Evolutionary conservation across 1,284 basidiomycete species (phyloP).

Genomic region (Leucoagaricus sp.): DNA sequence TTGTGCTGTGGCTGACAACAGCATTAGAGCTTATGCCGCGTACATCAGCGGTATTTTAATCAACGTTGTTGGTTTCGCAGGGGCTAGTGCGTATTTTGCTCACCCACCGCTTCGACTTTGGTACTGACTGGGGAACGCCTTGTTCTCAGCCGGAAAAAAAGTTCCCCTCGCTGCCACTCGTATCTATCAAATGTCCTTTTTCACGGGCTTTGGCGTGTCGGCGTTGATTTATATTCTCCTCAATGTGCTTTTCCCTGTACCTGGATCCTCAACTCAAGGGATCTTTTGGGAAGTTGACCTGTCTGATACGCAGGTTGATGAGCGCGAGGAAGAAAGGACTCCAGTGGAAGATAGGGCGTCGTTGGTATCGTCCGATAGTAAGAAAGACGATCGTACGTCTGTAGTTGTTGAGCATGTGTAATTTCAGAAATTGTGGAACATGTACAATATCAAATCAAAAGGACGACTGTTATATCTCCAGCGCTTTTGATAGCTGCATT

Average conservation of each 20-base stretch:
- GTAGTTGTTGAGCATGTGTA: not conserved
- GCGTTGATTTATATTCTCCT: conserved; percentile 62
- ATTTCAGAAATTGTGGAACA: not conserved
- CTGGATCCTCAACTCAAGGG: conserved; percentile 39
- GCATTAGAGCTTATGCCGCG: conserved; percentile 62
- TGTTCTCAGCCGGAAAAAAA: conserved; percentile 54
- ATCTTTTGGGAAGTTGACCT: conserved; percentile 68
- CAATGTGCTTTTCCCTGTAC: conserved; percentile 60
- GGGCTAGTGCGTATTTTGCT: conserved; percentile 48
- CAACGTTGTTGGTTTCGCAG: conserved; percentile 77
- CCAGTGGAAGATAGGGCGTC: conserved; percentile 1
- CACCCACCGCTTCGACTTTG: not conserved
- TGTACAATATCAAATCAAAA: not conserved
- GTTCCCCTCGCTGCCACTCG: conserved; percentile 68
- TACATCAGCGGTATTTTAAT: conserved; percentile 80
- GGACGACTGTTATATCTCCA: no score
- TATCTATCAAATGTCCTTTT: conserved; percentile 77
- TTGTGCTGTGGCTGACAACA: not conserved
- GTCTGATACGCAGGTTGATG: conserved; percentile 31
- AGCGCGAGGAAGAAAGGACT: conserved; percentile 4
- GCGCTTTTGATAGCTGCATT: no score
- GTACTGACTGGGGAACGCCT: no score
- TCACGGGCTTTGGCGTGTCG: conserved; percentile 77
- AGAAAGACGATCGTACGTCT: not conserved
- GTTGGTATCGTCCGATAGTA: not conserved